Base-by-base conservation (phyloP, 139 green algal species). In the Ostreobium quekettii region DNA sequence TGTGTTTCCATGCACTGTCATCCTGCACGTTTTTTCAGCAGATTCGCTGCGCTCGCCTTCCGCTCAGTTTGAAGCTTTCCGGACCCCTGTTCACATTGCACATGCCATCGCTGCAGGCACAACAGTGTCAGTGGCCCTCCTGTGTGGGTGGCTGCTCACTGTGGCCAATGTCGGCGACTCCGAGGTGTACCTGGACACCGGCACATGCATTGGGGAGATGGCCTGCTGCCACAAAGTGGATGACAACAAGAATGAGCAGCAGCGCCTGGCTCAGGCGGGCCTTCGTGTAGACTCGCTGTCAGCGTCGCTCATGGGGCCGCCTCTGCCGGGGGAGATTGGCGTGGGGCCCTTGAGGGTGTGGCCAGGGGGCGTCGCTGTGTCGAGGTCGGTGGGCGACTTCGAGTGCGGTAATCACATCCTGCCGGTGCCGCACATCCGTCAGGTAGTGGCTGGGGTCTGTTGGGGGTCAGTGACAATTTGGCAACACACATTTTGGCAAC, bases 341-440 rank as follows among this genome's bases (percentile, higher is more conserved):
- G 19, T 53, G 15, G 89, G 89, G 26, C 89, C 89, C 1, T 74
- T 90, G 64, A 76, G 91, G 0, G 87, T 95, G 48, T 97, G 91
- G 91, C 91, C 91, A 0, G 88, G 91, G 1, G 90, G 90, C 5
- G 81, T 97, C 61, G 84, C 83, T 65, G 95, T 97, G 87, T 53
- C 42, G 19, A 53, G 42, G 42, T 68, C 61, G 26, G 11, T 68
- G n/a, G 61, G 61, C 6, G 61, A 68, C 35, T 68, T 57, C 22
- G 61, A 68, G 8, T 57, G 61, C 61, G 37, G 61, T 29, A 33
- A 33, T 19, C 61, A 68, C 26, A 38, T 68, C 6, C 49, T 68
- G 35, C 6, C 35, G 37, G 53, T 49, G 31, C 35, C 61, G 35
- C 35, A 68, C 26, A 56, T 68, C 8, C 49, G 6, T 57, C 61